phyloP scores from a whole-genome alignment of 2,329 filamentous ascomycete species.

The Fragosphaeria purpurea region DNA sequence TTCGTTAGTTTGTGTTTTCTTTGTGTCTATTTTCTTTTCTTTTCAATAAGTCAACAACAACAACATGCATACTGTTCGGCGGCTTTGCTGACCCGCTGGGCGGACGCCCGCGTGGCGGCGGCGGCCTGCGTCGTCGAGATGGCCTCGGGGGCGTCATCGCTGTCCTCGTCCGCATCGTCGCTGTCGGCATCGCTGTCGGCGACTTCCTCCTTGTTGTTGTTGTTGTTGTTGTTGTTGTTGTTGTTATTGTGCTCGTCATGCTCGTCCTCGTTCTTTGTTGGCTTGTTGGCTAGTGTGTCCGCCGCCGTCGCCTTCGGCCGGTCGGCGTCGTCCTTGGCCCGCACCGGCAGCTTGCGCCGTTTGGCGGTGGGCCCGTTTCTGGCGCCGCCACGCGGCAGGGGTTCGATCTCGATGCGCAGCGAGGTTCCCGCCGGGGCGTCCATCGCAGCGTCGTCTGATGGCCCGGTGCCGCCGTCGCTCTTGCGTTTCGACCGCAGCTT shows the following conservation, averaged over 20 bases:
- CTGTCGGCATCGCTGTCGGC: slow-evolving; percentile 15
- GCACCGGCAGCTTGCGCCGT: slow-evolving; percentile 5
- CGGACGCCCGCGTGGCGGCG: slow-evolving; percentile 33
- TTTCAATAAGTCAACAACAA: too few relatives aligned
- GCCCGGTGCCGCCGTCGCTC: neutral
- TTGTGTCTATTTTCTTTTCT: too few relatives aligned
- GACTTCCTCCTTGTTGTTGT: slow-evolving; percentile 8
- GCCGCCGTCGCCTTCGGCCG: neutral
- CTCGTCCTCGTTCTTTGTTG: slow-evolving; percentile 8
- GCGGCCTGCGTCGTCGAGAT: slow-evolving; percentile 44
- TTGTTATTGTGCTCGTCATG: slow-evolving; percentile 11
- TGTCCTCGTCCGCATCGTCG: slow-evolving; percentile 31
- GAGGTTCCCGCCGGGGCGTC: too few relatives aligned
- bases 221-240: slow-evolving; percentile 6
- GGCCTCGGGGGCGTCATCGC: slow-evolving; percentile 48
- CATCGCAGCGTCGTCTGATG: too few relatives aligned
- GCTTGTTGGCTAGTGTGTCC: slow-evolving; percentile 7
- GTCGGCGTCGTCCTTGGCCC: slow-evolving; percentile 15
- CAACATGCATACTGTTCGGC: slow-evolving; percentile 36
- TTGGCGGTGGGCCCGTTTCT: slow-evolving; percentile 1
- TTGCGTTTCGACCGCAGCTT: slow-evolving; percentile 9
- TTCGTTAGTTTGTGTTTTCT: too few relatives aligned
- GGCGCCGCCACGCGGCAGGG: too few relatives aligned
- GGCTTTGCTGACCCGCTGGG: slow-evolving; percentile 37
- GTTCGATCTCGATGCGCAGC: too few relatives aligned